Evolutionary conservation across 1,139 yeast genomes (phyloP).

Genomic region (Spencermartinsiella ligniputridi): DNA sequence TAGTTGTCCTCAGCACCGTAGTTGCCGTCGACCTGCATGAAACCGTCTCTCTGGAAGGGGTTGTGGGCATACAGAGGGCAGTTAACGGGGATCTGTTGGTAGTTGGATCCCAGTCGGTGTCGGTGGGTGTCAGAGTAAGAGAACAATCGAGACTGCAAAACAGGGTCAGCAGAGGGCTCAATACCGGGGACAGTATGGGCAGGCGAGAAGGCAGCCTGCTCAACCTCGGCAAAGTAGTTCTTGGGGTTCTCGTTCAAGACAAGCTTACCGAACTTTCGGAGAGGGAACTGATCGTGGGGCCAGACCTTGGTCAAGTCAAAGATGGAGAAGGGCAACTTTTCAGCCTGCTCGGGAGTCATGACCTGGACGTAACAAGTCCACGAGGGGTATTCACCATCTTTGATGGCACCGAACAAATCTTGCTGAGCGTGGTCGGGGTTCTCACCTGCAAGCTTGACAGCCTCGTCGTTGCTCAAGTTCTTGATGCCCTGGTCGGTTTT

Average conservation of each 20-base stretch:
- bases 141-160: conserved; percentile 65
- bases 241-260: conserved; percentile 56
- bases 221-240: conserved; percentile 63
- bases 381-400: conserved; percentile 47
- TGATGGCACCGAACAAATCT: conserved; percentile 46
- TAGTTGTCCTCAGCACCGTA: conserved; percentile 72
- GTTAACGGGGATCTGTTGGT: conserved; percentile 56
- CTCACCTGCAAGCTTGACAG: conserved; percentile 45
- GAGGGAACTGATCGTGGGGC: conserved; percentile 62
- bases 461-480: conserved; percentile 45
- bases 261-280: conserved; percentile 59
- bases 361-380: conserved; percentile 55
- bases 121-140: conserved; percentile 66
- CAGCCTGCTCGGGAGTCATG: conserved; percentile 56
- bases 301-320: conserved; percentile 61
- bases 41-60: conserved; percentile 74
- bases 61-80: conserved; percentile 46
- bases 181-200: conserved; percentile 67
- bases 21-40: conserved; percentile 70
- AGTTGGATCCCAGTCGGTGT: conserved; percentile 54
- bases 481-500: conserved; percentile 49
- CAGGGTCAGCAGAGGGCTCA: conserved; percentile 67
- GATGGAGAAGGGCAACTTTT: conserved; percentile 48
- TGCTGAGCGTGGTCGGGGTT: conserved; percentile 50
- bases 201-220: conserved; percentile 68